These are phyloP conservation scores for Penicillium cinerascens DNA, from an alignment of 495 filamentous ascomycete species.

Conservation along the genomic window DNA sequence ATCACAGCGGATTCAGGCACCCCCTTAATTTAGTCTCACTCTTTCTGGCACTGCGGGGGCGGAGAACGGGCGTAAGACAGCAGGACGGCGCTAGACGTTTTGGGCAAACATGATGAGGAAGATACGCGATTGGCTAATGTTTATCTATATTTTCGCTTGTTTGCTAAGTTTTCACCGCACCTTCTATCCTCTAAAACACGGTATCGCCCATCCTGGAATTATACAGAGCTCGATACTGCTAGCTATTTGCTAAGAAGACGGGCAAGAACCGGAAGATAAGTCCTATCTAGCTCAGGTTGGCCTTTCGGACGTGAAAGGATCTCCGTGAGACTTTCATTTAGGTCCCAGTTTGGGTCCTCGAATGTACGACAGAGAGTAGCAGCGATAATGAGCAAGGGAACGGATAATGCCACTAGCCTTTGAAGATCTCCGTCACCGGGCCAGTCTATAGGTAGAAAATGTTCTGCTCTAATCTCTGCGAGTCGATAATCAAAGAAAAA, in stretches of 20 bases:
- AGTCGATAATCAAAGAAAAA: conserved; percentile 19
- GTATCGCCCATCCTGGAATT: too few relatives aligned
- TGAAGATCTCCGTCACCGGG: conserved; percentile 22
- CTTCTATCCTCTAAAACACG: too few relatives aligned
- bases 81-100: too few relatives aligned
- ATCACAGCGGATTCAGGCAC: too few relatives aligned
- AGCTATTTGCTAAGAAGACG: conserved; percentile 12
- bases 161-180: too few relatives aligned
- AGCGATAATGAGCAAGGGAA: conserved; percentile 31
- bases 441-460: conserved; percentile 26
- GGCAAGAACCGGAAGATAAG: conserved; percentile 23
- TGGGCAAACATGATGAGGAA: too few relatives aligned
- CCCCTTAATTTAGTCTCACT: too few relatives aligned
- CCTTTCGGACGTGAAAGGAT: conserved; percentile 12
- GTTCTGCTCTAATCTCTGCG: conserved; percentile 11
- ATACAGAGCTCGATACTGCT: too few relatives aligned
- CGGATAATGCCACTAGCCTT: conserved; percentile 10
- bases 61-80: too few relatives aligned
- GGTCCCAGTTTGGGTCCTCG: conserved; percentile 13
- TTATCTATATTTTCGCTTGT: too few relatives aligned
- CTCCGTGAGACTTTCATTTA: neutral
- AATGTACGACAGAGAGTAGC: conserved; percentile 27
- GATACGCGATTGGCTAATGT: too few relatives aligned
- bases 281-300: conserved; percentile 15
- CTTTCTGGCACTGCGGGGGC: too few relatives aligned